phyloP scores from a whole-genome alignment of 345 rosid genomes.

The Lumnitzera littorea region DNA sequence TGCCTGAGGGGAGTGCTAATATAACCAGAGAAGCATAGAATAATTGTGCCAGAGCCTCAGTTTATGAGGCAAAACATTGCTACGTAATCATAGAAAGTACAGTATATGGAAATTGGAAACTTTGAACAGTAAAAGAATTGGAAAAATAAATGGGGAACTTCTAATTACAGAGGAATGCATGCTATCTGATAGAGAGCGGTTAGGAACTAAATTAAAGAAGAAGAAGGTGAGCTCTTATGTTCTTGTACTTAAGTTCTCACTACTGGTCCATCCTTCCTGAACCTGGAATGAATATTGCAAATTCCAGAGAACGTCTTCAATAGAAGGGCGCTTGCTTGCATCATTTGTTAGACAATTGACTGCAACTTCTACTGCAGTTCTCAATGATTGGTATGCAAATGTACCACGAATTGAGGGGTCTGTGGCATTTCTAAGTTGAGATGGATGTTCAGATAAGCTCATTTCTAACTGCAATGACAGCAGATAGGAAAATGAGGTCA shows the following conservation, averaged over 20 bases:
- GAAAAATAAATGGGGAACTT: too few species aligned
- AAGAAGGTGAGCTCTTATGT: neutral
- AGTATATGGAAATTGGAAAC: too few species aligned
- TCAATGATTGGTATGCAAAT: conserved; percentile 71
- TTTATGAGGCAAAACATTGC: too few species aligned
- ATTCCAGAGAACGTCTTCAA: conserved; percentile 93
- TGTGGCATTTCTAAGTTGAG: conserved; percentile 30
- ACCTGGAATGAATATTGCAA: conserved; percentile 85
- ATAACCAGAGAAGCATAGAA: too few species aligned
- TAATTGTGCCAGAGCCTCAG: too few species aligned
- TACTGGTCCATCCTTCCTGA: conserved; percentile 86
- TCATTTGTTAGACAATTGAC: conserved; percentile 63
- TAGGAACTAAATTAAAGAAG: neutral
- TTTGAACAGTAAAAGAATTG: too few species aligned
- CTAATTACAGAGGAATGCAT: neutral
- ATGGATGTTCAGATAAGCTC: conserved; percentile 48
- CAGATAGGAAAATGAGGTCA: neutral
- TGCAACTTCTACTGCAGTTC: conserved; percentile 63
- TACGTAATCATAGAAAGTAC: too few species aligned
- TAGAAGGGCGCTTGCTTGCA: conserved; percentile 55
- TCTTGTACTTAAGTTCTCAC: conserved; percentile 54
- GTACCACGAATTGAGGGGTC: conserved; percentile 65
- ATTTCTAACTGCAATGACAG: conserved; percentile 39
- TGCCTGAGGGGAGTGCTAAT: too few species aligned
- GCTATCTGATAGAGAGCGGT: neutral